Conservation (phyloP, 2,329 filamentous ascomycete species). For the Cladosporium sp. region DNA sequence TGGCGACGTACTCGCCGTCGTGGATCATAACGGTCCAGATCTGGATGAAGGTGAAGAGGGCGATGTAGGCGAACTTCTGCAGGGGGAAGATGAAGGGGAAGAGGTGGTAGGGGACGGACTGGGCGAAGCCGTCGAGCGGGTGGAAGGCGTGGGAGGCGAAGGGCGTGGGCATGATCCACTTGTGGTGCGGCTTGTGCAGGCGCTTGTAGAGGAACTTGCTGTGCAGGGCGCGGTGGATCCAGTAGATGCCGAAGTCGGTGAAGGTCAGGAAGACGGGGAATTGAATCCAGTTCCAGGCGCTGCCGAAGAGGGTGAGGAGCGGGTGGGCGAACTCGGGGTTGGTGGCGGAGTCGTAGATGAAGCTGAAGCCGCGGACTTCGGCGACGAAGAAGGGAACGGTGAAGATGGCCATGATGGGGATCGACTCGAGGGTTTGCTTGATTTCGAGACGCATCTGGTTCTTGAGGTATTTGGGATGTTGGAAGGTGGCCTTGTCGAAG, state of each 20-base stretch:
- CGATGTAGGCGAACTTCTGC: constrained; percentile 85
- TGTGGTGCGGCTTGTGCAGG: constrained; percentile 97
- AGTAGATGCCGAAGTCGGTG: constrained; percentile 89
- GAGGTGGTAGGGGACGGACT: constrained; percentile 88
- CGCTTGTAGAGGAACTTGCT: constrained; percentile 79
- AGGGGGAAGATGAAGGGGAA: constrained; percentile 92
- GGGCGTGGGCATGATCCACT: constrained; percentile 98
- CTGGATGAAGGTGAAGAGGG: constrained; percentile 88
- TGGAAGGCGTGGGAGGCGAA: constrained; percentile 94
- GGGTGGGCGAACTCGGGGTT: constrained; percentile 35
- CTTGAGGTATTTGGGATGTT: constrained; percentile 92
- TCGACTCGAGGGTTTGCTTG: constrained; percentile 70
- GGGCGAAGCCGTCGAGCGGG: constrained; percentile 85
- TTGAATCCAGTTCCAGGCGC: constrained; percentile 71
- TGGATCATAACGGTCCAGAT: constrained; percentile 97
- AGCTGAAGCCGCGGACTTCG: constrained; percentile 82
- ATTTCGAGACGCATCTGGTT: constrained; percentile 90
- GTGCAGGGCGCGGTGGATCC: constrained; percentile 85
- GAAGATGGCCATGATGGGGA: constrained; percentile 81
- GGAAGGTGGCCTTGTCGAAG: constrained; percentile 86
- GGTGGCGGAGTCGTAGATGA: constrained; percentile 73
- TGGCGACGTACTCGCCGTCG: constrained; percentile 90
- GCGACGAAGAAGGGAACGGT: constrained; percentile 79
- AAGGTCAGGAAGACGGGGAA: constrained; percentile 87
- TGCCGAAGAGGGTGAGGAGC: constrained; percentile 37